Evolutionary conservation across 805 yeast species (phyloP), one percentile per base, ranked within the genome.

Genomic region (Nematodospora valgi): DNA sequence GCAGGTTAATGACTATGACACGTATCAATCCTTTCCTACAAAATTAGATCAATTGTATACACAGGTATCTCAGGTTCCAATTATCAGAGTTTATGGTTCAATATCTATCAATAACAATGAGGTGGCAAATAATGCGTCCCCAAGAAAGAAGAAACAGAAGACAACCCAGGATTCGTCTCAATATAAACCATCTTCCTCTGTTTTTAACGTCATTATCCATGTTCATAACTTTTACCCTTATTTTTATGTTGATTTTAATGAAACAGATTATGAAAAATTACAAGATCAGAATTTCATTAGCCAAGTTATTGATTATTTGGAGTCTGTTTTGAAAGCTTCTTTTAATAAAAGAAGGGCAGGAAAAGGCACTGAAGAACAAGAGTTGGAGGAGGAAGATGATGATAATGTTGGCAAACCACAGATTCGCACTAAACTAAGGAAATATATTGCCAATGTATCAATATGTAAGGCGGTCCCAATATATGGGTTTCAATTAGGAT

Each of bases 181-280:
- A n/a, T n/a, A n/a, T n/a, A 38, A 41, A 11, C 29, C 42, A 5
- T 20, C 23, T 19, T 13, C 34, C 12, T 33, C 27, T 10, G 56
- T 50, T 22, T 59, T 49, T 44, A 58, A 59, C 39, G 44, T 57
- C 1, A 36, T 67, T 10, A 73, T 83, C 1, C 96, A 93, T 54
- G 62, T 93, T 7, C 98, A 89, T 60, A 89, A 91, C 25, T 75
- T 76, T 13, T 86, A 71, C 44, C 98, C 98, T 0, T 93, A 91
- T 51, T 45, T 91, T 2, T 88, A 72, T 51, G 64, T 89, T 2
- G 77, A 75, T 23, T 81, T 81, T 49, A 65, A 63, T 27, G 82
- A 79, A 1, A 51, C 40, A 8, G 41, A 59, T 29, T 39, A 30
- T 23, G 22, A 30, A 2, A 32, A 37, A 16, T 8, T 30, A 2